These are phyloP conservation scores for Bombardia bombarda DNA, from an alignment of 495 filamentous ascomycete genomes.

Conservation along the genomic window DNA sequence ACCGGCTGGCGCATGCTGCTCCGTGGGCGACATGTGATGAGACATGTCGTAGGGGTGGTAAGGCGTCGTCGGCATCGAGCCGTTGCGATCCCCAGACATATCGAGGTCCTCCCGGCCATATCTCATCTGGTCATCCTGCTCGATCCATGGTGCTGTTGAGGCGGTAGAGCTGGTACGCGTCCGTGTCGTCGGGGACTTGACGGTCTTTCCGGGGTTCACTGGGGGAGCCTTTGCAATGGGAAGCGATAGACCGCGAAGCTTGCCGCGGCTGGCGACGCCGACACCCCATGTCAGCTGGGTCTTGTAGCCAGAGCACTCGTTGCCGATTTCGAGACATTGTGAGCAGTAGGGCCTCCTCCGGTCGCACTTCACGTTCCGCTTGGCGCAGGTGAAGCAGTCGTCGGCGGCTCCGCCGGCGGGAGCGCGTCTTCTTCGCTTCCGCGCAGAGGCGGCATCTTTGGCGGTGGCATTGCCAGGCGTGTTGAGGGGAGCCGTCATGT, in stretches of 20 bases:
- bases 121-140: conserved; percentile 23
- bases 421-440: conserved; percentile 82
- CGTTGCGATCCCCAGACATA: conserved; percentile 12
- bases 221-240: conserved; percentile 72
- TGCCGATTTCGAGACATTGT: conserved; percentile 83
- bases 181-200: conserved; percentile 26
- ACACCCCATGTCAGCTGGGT: conserved; percentile 97
- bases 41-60: conserved; percentile 33
- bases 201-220: conserved; percentile 41
- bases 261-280: conserved; percentile 92
- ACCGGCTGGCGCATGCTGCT: conserved; percentile 22
- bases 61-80: conserved; percentile 20
- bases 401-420: conserved; percentile 84
- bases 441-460: conserved; percentile 38
- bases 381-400: conserved; percentile 92
- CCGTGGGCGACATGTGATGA: conserved; percentile 28
- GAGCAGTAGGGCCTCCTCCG: conserved; percentile 90
- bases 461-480: conserved; percentile 30
- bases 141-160: conserved; percentile 28
- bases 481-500: conserved; percentile 39
- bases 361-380: conserved; percentile 78
- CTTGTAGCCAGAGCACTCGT: conserved; percentile 95
- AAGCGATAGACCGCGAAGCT: conserved; percentile 80
- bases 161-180: conserved; percentile 29
- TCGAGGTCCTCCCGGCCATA: conserved; percentile 23